Evolutionary conservation across 495 filamentous ascomycete genomes (phyloP), one percentile per base, ranked within the genome.

Genomic region (Trichoderma virens): DNA sequence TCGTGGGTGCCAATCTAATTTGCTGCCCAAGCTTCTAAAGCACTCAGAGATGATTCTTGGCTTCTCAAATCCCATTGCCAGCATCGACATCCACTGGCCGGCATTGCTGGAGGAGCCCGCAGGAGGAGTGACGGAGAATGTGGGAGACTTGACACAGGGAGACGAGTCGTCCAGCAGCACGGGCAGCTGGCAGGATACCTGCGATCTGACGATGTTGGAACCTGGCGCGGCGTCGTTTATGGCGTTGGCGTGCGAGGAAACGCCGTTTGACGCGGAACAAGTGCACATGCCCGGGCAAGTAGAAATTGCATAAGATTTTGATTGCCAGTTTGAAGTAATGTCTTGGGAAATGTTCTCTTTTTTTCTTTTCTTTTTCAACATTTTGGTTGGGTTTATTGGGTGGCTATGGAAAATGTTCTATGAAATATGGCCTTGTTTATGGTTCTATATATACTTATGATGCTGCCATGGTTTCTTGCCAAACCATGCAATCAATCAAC

Each of bases 11-110:
- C 51, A 56, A 14, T 56, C 51, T 30, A 14, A 56, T 16, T 18
- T 56, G 25, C 25, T 56, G 20, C 51, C 51, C 5, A 56, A 56
- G 51, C 51, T 56, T 1, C 13, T 56, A 1, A 56, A 56, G 51
- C 51, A 56, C 11, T 56, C 51, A 0, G 51, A 56, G 11, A 9
- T 56, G 11, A 56, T 56, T 14, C 51, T 56, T 23, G 51, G 51
- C 23, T 56, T 56, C 20, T 28, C 51, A 13, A 56, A 30, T 16
- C 51, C 51, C 51, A 30, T 56, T 13, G 27, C 23, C 27, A 30
- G 51, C 51, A 27, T 56, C 51, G 51, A 56, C 51, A 27, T 56
- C 51, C 51, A 56, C 13, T 56, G 51, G 51, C 51, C 51, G 7
- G 51, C 51, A 30, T 23, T 56, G 18, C 51, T 56, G 25, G 51